phyloP scores from a whole-genome alignment of 2,329 filamentous ascomycete genomes.

The Scedosporium dehoogii region DNA sequence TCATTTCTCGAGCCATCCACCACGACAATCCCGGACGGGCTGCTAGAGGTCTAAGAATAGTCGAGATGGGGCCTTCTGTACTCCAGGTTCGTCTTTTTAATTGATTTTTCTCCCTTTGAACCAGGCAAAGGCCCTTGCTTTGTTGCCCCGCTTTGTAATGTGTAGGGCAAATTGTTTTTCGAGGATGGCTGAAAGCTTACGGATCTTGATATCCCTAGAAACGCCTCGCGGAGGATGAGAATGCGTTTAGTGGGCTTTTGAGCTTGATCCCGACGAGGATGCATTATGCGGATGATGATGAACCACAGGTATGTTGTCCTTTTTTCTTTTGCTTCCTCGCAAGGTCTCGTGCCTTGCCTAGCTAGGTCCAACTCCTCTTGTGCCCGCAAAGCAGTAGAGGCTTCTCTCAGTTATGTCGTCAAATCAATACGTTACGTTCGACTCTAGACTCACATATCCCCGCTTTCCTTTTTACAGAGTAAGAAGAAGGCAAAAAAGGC shows the following conservation, averaged over 20 bases:
- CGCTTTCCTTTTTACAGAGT: constrained; percentile 26
- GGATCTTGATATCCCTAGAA: too few relatives aligned
- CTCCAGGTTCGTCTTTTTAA: constrained; percentile 15
- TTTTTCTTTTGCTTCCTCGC: background rate
- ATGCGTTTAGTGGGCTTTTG: constrained; percentile 78
- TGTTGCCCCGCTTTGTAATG: background rate
- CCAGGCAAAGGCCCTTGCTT: background rate
- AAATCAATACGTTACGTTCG: background rate
- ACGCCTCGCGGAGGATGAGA: constrained; percentile 48
- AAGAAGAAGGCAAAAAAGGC: constrained; percentile 88
- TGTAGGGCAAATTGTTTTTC: background rate
- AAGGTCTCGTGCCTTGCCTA: constrained; percentile 4
- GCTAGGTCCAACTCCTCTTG: background rate
- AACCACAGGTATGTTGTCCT: constrained; percentile 38
- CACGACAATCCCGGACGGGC: background rate
- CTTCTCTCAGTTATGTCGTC: background rate
- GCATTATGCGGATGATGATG: constrained; percentile 84
- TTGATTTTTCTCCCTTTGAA: background rate
- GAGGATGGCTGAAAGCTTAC: background rate
- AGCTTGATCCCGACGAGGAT: constrained; percentile 83
- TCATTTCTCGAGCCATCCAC: background rate
- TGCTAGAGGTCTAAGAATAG: background rate
- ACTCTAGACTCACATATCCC: background rate
- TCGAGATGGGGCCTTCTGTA: constrained; percentile 16
- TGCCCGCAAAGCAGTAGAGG: background rate